Base-by-base conservation (phyloP, 2,329 filamentous ascomycete genomes). In the Exophiala sideris region DNA sequence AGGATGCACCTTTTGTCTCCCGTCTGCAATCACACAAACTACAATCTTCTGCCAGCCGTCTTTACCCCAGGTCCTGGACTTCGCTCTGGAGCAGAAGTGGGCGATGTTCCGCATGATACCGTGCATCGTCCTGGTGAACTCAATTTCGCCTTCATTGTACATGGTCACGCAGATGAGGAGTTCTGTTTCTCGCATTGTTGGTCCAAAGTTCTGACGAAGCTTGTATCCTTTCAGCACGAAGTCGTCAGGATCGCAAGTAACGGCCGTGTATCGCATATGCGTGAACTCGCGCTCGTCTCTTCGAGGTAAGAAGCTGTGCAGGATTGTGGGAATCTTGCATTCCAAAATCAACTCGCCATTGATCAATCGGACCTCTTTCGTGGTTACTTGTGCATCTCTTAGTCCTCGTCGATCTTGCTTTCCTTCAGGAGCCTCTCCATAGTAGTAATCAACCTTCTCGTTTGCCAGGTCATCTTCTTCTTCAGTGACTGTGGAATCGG, bases 31-130 rank as follows among this genome's bases (percentile, higher is more conserved):
- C 67, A 99, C 88, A 68, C 91, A 96, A 0, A 99, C 92, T 0
- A 99, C 94, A 66, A 99, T 96, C 77, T 99, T 99, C 73, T 99
- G 90, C 94, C 94, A 99, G 3, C 94, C 94, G 49, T 89, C 84
- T 64, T 96, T 95, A 36, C 94, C 95, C 94, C 94, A 99, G 0
- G 91, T 97, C 55, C 94, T 84, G 5, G 91, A 96, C 70, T 94
- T 92, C 50, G 86, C 88, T 49, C 94, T 86, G 16, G 87, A 90
- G 77, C 94, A 99, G 73, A 99, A 96, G 70, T 97, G 94, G 11
- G 89, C 85, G 65, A 99, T 92, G 70, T 99, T 99, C 71, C 95
- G 91, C 89, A 99, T 95, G 52, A 99, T 89, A 51, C 92, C 94
- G 70, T 97, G 90, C 92, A 99, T 97, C 1, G 94, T 99, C 44